Evolutionary conservation across 371 early-diverging fungal genomes (phyloP).

Genomic region (Mucor plumbeus): DNA sequence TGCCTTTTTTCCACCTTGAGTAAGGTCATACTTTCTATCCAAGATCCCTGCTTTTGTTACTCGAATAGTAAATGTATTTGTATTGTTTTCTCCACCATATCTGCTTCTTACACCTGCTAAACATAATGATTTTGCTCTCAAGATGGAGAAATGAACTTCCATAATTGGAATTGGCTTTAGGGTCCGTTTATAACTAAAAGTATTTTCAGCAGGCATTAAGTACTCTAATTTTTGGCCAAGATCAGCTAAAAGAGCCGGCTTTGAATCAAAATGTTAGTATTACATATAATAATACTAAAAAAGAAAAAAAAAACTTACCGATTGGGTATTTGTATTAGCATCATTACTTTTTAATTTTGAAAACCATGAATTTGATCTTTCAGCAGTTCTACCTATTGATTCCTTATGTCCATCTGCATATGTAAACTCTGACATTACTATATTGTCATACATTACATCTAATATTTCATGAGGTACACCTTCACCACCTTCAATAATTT

Average conservation of each 20-base stretch:
- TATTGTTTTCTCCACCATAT: slow-evolving; percentile 23
- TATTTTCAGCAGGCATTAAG: slow-evolving; percentile 49
- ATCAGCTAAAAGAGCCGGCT: slow-evolving; percentile 31
- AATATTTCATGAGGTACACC: slow-evolving; percentile 73
- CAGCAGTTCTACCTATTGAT: slow-evolving; percentile 11
- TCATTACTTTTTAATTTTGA: slow-evolving; percentile 30
- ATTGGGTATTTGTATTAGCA: slow-evolving; percentile 7
- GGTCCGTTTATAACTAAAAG: slow-evolving; percentile 41
- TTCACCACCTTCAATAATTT: slow-evolving; percentile 68
- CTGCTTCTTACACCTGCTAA: slow-evolving; percentile 52
- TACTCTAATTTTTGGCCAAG: slow-evolving; percentile 42
- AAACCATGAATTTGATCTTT: slow-evolving; percentile 43
- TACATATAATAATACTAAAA: neutral
- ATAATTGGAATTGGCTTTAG: slow-evolving; percentile 35
- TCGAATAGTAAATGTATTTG: slow-evolving; percentile 58
- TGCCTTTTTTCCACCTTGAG: slow-evolving; percentile 71
- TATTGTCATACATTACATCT: slow-evolving; percentile 83
- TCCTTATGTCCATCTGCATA: slow-evolving; percentile 62
- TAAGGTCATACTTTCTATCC: slow-evolving; percentile 72
- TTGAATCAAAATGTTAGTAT: neutral
- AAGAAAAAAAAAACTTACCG: slow-evolving; percentile 13
- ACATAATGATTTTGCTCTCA: slow-evolving; percentile 42
- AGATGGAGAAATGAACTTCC: slow-evolving; percentile 44
- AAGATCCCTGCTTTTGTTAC: slow-evolving; percentile 75
- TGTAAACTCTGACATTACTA: slow-evolving; percentile 55